Percentiles rank a stretch among this genome's conserved stretches.
Conservation (phyloP, 106 monocot genomes). For the Dendrobium catenatum region DNA sequence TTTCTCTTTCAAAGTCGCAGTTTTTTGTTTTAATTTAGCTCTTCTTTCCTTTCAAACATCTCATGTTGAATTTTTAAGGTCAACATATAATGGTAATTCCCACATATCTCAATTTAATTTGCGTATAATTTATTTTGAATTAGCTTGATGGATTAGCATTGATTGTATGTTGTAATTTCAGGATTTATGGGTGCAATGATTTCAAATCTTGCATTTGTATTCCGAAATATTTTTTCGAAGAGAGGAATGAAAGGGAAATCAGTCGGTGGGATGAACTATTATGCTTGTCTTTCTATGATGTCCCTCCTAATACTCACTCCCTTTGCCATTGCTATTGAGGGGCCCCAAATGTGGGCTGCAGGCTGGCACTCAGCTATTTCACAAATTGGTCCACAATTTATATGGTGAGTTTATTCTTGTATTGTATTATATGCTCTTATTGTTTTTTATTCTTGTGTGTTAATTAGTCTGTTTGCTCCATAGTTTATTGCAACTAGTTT, state of each 20-base stretch:
- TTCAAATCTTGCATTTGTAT: conserved; percentile 86
- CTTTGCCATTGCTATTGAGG: conserved; percentile 81
- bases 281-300: conserved; percentile 82
- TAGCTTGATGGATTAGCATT: too few species aligned
- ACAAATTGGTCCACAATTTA: conserved; percentile 55
- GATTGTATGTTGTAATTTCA: conserved; percentile 28
- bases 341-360: conserved; percentile 73
- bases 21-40: too few species aligned
- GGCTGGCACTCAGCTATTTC: conserved; percentile 69
- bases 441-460: too few species aligned
- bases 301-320: conserved; percentile 74
- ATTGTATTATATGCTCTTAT: neutral
- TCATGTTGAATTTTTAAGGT: too few species aligned
- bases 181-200: conserved; percentile 97
- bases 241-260: conserved; percentile 88
- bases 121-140: too few species aligned
- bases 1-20: too few species aligned
- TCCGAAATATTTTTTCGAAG: conserved; percentile 86
- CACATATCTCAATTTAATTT: too few species aligned
- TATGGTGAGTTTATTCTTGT: conserved; percentile 23
- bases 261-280: conserved; percentile 89
- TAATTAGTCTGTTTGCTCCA: too few species aligned
- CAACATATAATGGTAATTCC: too few species aligned
- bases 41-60: too few species aligned
- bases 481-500: too few species aligned